Percentiles rank a stretch among this genome's conserved stretches.
Evolutionary conservation across 2,329 filamentous ascomycete genomes (phyloP).

Genomic region (Diplodia scrobiculata): DNA sequence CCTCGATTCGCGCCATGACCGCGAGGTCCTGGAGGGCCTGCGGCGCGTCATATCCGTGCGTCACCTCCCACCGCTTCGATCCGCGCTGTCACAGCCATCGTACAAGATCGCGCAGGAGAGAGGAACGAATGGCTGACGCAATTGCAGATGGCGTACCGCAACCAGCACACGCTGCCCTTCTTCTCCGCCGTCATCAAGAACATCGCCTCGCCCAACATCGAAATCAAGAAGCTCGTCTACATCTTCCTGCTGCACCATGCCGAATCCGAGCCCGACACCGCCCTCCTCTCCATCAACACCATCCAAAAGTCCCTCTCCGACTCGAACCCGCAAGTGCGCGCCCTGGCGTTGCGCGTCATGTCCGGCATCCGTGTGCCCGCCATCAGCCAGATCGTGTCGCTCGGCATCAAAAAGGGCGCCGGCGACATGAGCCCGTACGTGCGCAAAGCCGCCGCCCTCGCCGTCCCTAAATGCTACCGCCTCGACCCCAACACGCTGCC

Average conservation of each 20-base stretch:
- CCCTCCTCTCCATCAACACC: constrained; percentile 94
- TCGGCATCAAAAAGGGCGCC: constrained; percentile 91
- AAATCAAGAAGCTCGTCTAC: constrained; percentile 98
- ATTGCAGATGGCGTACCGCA: constrained; percentile 88
- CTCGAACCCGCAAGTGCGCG: constrained; percentile 83
- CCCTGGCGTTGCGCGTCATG: constrained; percentile 94
- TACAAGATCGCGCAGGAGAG: background rate
- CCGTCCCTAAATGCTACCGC: constrained; percentile 93
- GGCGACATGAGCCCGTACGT: constrained; percentile 95
- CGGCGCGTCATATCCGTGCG: constrained; percentile 83
- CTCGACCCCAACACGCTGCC: constrained; percentile 84
- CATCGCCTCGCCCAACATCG: constrained; percentile 87
- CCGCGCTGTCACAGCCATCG: constrained; percentile 15
- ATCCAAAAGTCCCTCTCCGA: constrained; percentile 98
- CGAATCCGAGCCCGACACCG: constrained; percentile 92
- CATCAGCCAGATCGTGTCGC: constrained; percentile 93
- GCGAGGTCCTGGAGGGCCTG: constrained; percentile 89
- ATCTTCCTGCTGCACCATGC: constrained; percentile 97
- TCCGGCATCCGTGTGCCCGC: constrained; percentile 95
- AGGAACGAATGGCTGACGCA: background rate
- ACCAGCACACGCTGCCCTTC: constrained; percentile 83
- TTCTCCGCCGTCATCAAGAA: constrained; percentile 99
- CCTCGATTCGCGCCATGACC: constrained; percentile 88
- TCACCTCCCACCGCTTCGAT: constrained; percentile 26
- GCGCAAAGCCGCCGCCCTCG: constrained; percentile 85